Base-by-base conservation (phyloP, 73 alveolate species). In the Effrenium voratum region DNA sequence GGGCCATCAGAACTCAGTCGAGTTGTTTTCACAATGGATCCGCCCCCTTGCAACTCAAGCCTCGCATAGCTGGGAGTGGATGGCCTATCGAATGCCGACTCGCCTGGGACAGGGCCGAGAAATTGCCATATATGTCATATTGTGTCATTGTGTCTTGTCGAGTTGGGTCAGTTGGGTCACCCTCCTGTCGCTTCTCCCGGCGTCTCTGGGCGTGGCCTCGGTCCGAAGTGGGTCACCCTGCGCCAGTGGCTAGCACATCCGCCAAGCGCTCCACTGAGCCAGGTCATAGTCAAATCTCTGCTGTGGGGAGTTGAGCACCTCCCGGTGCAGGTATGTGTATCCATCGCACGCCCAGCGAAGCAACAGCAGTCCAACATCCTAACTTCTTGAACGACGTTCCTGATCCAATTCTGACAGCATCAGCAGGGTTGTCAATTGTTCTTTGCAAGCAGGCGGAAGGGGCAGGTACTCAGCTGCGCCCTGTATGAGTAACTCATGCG, bases 241-340 rank as follows among this genome's bases (percentile, higher is more conserved):
- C 72, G n/a, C 0, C n/a, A 57, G n/a, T 13, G 36, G 3, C 16
- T 24, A 60, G 3, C 83, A 6, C 8, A 8, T 13, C 36, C 63
- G 4, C 55, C 26, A 52, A 26, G 93, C 2, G 40, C 34, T 34
- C 26, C 32, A 52, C 93, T 83, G 93, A 38, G 93, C 93, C 41
- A 83, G 76, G 76, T 83, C 93, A 43, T 83, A 83, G 4, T 83
- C 93, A 55, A 49, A 83, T 30, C 93, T 75, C 76, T 83, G 93
- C 93, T 83, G 47, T 49, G 93, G 93, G 0, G 93, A 83, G 60
- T 83, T 83, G 55, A 83, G 40, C 77, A 83, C 93, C 93, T 83
- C 28, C 36, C 75, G 46, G 3, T 60, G 15, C 36, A 4, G 15
- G 30, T 38, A 50, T 0, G 86, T n/a, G n/a, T n/a, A n/a, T n/a